These are phyloP conservation scores for Margaritispora aquatica DNA, from an alignment of 495 filamentous ascomycete genomes.

Conservation along the genomic window DNA sequence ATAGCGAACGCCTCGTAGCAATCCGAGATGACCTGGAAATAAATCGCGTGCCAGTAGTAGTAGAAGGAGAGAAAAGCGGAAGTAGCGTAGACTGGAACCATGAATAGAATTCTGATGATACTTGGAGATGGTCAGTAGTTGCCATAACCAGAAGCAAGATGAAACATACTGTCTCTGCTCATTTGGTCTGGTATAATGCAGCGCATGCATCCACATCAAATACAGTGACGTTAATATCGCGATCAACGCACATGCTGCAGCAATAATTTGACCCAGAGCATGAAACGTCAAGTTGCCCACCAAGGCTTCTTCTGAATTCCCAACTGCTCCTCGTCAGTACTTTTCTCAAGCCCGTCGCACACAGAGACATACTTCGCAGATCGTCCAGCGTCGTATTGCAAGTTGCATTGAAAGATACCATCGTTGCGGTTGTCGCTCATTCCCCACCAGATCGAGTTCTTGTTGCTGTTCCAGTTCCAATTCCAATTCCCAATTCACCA, in stretches of 20 bases:
- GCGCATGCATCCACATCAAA: constrained; percentile 71
- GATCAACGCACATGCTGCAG: constrained; percentile 47
- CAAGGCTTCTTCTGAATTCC: constrained; percentile 30
- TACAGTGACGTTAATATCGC: constrained; percentile 49
- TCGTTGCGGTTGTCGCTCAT: not conserved
- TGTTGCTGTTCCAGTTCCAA: too few species aligned
- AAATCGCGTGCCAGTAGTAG: constrained; percentile 76
- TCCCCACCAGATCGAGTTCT: not conserved
- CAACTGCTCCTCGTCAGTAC: constrained; percentile 19
- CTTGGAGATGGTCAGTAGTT: constrained; percentile 22
- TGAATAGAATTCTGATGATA: constrained; percentile 86
- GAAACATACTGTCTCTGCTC: constrained; percentile 67
- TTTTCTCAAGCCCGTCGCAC: not conserved
- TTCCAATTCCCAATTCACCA: not conserved
- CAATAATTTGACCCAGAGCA: constrained; percentile 44
- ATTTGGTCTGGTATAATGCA: constrained; percentile 73
- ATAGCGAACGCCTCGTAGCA: constrained; percentile 94
- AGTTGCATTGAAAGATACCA: constrained; percentile 22
- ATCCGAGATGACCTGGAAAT: constrained; percentile 74
- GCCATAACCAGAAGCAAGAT: constrained; percentile 27
- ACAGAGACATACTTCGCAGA: constrained; percentile 41
- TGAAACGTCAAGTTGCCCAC: constrained; percentile 49
- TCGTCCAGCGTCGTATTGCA: constrained; percentile 52
- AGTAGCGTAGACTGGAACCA: constrained; percentile 80
- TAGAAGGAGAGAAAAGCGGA: constrained; percentile 72